Evolutionary conservation across 1,284 basidiomycete species (phyloP).

Genomic region (Tremellales sp.): DNA sequence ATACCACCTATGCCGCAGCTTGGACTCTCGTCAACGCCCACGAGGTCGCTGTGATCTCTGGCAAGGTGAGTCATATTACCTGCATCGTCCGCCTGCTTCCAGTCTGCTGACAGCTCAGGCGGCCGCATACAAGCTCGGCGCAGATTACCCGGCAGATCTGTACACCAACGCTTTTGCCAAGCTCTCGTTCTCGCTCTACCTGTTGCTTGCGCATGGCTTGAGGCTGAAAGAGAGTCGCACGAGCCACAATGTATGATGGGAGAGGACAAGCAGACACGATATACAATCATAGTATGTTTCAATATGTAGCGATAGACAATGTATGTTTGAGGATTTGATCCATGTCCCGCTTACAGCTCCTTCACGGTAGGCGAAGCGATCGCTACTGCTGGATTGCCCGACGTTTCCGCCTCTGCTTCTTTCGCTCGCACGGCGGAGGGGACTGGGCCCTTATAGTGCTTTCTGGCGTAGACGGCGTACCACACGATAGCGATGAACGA

Average conservation of each 20-base stretch:
- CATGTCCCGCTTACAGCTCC: too few relatives aligned
- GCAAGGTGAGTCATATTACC: slow-evolving; percentile 14
- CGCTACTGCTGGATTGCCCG: too few relatives aligned
- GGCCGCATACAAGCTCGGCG: slow-evolving; percentile 52
- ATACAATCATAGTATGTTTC: too few relatives aligned
- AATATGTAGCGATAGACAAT: too few relatives aligned
- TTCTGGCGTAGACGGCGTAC: slow-evolving; percentile 42
- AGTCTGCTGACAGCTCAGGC: slow-evolving; percentile 20
- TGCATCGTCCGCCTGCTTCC: not conserved
- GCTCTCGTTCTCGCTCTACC: slow-evolving; percentile 35
- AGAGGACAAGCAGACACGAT: too few relatives aligned
- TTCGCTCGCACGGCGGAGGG: slow-evolving; percentile 12
- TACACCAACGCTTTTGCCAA: slow-evolving; percentile 41
- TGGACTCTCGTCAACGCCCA: slow-evolving; percentile 51
- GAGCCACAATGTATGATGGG: too few relatives aligned
- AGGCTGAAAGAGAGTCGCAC: slow-evolving; percentile 17
- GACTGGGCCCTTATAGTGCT: slow-evolving; percentile 33
- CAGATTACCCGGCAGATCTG: slow-evolving; percentile 46
- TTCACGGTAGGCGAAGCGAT: too few relatives aligned
- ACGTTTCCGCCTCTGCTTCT: too few relatives aligned
- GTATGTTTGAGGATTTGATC: too few relatives aligned
- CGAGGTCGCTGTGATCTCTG: slow-evolving; percentile 52
- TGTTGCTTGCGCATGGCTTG: slow-evolving; percentile 35
- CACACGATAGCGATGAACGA: slow-evolving; percentile 41
- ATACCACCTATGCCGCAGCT: slow-evolving; percentile 43